Evolutionary conservation across 768 basidiomycete species (phyloP).

Genomic region (Tulasnella sp.): DNA sequence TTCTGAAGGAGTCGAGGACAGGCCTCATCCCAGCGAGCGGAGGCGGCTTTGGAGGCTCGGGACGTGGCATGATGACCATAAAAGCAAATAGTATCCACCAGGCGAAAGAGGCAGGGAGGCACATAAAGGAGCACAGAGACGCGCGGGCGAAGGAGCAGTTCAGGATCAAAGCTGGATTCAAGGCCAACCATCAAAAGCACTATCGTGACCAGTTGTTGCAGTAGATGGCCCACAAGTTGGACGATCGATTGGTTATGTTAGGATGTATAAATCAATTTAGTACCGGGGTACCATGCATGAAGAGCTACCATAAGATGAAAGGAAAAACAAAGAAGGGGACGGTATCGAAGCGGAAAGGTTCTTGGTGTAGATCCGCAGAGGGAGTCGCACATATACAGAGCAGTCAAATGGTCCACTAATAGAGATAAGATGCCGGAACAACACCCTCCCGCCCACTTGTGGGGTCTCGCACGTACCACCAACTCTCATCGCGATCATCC

Average conservation of each 20-base stretch:
- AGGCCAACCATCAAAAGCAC: slow-evolving; percentile 84
- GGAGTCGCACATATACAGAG: slow-evolving; percentile 6
- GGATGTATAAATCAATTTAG: not conserved
- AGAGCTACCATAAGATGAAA: not conserved
- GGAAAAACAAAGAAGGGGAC: not conserved
- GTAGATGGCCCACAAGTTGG: slow-evolving; percentile 31
- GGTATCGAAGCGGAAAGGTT: not conserved
- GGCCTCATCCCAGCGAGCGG: slow-evolving; percentile 71
- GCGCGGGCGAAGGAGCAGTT: slow-evolving; percentile 73
- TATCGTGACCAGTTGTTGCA: slow-evolving; percentile 66
- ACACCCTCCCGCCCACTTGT: slow-evolving; percentile 80
- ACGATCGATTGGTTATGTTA: not conserved
- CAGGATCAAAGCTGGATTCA: slow-evolving; percentile 75
- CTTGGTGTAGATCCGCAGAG: not conserved
- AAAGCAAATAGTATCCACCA: slow-evolving; percentile 93
- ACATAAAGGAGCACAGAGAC: slow-evolving; percentile 79
- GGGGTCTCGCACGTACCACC: slow-evolving; percentile 90
- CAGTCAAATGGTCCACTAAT: slow-evolving; percentile 43
- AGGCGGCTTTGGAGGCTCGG: slow-evolving; percentile 85
- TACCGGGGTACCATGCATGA: not conserved
- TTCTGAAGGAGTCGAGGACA: slow-evolving; percentile 67
- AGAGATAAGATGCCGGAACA: slow-evolving; percentile 87
- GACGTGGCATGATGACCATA: slow-evolving; percentile 73
- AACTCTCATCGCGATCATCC: slow-evolving; percentile 79
- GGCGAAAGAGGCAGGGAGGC: slow-evolving; percentile 84